phyloP scores from a whole-genome alignment of 2,329 filamentous ascomycete species.

The Geoglossum cookeanum region DNA sequence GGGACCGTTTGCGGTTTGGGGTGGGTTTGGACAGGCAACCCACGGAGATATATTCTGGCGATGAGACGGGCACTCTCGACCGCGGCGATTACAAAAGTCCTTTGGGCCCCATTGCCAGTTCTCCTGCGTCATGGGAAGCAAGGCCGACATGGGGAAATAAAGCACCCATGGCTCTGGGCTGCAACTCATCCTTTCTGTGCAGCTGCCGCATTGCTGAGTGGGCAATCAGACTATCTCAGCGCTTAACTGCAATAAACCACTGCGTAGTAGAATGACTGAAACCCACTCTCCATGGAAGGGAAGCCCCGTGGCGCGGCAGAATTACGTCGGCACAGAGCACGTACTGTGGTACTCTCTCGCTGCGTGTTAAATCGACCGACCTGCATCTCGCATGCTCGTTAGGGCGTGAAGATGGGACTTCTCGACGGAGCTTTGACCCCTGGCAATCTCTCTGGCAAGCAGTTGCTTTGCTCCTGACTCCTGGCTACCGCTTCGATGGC shows the following conservation, averaged over 20 bases:
- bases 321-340: too few relatives aligned
- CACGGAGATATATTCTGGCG: not conserved
- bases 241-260: too few relatives aligned
- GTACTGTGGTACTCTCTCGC: too few relatives aligned
- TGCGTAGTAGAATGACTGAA: too few relatives aligned
- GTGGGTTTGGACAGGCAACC: not conserved
- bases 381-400: not conserved
- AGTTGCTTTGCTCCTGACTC: not conserved
- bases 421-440: not conserved
- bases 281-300: too few relatives aligned
- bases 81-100: not conserved
- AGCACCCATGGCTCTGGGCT: conserved; percentile 1
- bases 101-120: not conserved
- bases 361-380: not conserved
- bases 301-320: too few relatives aligned
- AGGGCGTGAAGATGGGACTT: not conserved
- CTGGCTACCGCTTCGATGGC: not conserved
- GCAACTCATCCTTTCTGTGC: not conserved
- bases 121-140: not conserved
- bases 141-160: not conserved
- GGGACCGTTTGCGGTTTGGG: not conserved
- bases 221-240: not conserved
- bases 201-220: not conserved
- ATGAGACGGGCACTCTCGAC: not conserved
- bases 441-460: not conserved